These are phyloP conservation scores for Sanguinoderma infundibulare DNA, from an alignment of 1,284 basidiomycete species.

Conservation along the genomic window DNA sequence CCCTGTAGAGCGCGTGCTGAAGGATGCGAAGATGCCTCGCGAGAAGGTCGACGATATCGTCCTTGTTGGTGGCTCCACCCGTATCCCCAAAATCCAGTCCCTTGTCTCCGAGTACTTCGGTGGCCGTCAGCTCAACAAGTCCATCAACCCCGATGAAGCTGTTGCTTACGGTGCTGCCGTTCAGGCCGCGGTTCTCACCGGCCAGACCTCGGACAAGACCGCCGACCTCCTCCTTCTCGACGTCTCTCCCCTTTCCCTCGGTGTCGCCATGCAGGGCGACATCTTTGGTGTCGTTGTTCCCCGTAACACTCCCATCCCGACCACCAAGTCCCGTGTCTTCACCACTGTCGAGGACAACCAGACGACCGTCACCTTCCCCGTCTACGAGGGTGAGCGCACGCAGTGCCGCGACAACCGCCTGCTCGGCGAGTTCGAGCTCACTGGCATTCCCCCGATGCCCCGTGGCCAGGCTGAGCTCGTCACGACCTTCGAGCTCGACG, in stretches of 20 bases:
- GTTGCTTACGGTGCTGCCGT: constrained; percentile 97
- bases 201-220: constrained; percentile 96
- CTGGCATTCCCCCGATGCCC: constrained; percentile 95
- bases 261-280: constrained; percentile 98
- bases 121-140: constrained; percentile 98
- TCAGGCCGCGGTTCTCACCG: constrained; percentile 95
- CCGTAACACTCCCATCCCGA: constrained; percentile 96
- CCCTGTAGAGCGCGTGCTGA: constrained; percentile 98
- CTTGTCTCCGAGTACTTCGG: constrained; percentile 98
- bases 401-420: constrained; percentile 97
- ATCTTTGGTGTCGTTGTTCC: constrained; percentile 97
- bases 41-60: constrained; percentile 99
- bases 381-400: constrained; percentile 96
- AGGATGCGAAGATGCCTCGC: constrained; percentile 97
- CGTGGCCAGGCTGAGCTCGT: constrained; percentile 96
- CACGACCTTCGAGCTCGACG: constrained; percentile 97
- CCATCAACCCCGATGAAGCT: constrained; percentile 96
- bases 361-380: constrained; percentile 96
- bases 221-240: constrained; percentile 95
- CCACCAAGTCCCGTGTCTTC: constrained; percentile 96
- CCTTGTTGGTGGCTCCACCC: constrained; percentile 98
- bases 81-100: constrained; percentile 99
- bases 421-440: constrained; percentile 97
- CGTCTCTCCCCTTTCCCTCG: constrained; percentile 94
- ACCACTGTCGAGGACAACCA: constrained; percentile 99